Base-by-base conservation (phyloP, 352 stramenopile species). In the Phytopythium vexans region DNA sequence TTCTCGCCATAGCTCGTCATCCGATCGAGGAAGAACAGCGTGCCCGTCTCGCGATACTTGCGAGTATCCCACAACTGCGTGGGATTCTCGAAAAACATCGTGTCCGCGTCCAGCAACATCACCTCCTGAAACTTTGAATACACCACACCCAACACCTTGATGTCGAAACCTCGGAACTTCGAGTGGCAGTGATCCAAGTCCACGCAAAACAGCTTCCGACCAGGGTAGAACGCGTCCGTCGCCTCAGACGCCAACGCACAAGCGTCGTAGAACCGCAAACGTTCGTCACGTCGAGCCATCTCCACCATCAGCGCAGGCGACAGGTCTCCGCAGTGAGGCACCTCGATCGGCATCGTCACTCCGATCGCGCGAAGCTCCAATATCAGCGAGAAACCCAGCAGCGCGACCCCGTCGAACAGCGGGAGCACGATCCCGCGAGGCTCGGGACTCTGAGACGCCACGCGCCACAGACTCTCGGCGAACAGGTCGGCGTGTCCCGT, bases 1-100 rank as follows among this genome's bases (percentile, higher is more conserved):
- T n/a, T n/a, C n/a, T n/a, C n/a, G n/a, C n/a, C n/a, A n/a, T n/a
- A n/a, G n/a, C n/a, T n/a, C n/a, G n/a, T 66, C 42, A 80, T 72
- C n/a, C 70, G 58, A 57, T 83, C 72, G 51, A 76, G 62, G 52
- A 83, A 80, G 51, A 83, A 80, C 4, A 83, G 55, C 37, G 70
- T 83, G 41, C 72, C 72, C 38, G 70, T 76, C n/a, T 44, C 57
- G 16, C 49, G 14, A 34, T 63, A 78, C 33, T 67, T 65, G 4
- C 54, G 33, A 16, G 59, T 63, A 15, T 66, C 51, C 66, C 68
- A 84, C 3, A 82, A 47, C 21, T 49, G 14, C 60, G 58, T 70
- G 33, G 71, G 74, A 41, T 56, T 72, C 43, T 69, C 49, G 45
- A 84, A 60, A 52, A 80, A 62, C 7, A 80, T 41, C 16, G 49